These are phyloP conservation scores for Aureobasidium leucospermi DNA, from an alignment of 2,329 filamentous ascomycete species.

Conservation along the genomic window DNA sequence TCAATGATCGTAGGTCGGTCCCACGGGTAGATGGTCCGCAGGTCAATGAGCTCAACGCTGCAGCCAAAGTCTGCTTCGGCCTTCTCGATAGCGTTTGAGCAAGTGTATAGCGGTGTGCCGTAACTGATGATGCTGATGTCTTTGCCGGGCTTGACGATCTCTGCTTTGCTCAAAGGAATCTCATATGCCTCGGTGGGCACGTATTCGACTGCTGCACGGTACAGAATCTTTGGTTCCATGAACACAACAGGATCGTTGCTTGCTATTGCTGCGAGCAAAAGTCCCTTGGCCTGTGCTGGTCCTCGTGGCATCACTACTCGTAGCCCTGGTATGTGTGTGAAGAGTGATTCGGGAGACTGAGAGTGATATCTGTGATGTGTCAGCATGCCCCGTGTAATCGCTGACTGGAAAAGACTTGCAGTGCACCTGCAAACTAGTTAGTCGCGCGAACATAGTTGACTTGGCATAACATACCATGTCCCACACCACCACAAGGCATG, in stretches of 20 bases:
- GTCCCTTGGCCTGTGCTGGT: slow-evolving; percentile 79
- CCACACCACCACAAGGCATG: slow-evolving; percentile 86
- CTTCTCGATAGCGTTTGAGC: slow-evolving; percentile 65
- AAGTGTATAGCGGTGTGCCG: slow-evolving; percentile 82
- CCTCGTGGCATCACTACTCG: slow-evolving; percentile 81
- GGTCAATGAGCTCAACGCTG: slow-evolving; percentile 76
- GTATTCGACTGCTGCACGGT: slow-evolving; percentile 85
- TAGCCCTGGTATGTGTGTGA: slow-evolving; percentile 79
- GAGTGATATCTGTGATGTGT: slow-evolving; percentile 59
- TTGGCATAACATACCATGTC: slow-evolving; percentile 70
- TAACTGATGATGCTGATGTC: slow-evolving; percentile 83
- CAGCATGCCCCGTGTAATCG: neutral
- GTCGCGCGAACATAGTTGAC: slow-evolving; percentile 18
- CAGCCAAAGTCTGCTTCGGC: slow-evolving; percentile 70
- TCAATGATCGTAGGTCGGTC: slow-evolving; percentile 72
- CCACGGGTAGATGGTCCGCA: slow-evolving; percentile 87
- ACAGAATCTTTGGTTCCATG: slow-evolving; percentile 90
- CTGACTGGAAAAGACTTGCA: neutral
- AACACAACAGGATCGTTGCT: slow-evolving; percentile 83
- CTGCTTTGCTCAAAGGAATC: slow-evolving; percentile 79
- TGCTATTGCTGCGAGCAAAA: slow-evolving; percentile 68
- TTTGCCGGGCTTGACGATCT: slow-evolving; percentile 70
- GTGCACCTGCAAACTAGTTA: neutral
- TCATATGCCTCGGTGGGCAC: slow-evolving; percentile 74
- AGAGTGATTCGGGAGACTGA: slow-evolving; percentile 81